These are phyloP conservation scores for Bertia moriformis DNA, from an alignment of 2,329 filamentous ascomycete genomes.

Conservation along the genomic window DNA sequence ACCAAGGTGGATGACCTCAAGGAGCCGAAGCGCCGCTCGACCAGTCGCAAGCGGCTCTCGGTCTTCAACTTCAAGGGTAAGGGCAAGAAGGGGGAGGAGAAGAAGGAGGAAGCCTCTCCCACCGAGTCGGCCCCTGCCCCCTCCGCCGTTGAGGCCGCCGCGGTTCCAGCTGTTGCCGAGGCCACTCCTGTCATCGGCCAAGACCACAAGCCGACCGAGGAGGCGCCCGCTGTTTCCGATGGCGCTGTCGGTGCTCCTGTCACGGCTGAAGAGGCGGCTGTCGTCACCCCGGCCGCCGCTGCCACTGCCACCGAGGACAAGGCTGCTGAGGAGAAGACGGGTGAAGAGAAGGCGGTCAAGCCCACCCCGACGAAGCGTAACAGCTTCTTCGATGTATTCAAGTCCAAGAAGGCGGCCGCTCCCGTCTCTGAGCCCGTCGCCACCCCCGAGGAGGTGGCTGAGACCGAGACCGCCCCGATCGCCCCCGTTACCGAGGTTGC, in stretches of 20 bases:
- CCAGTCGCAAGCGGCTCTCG: conserved; percentile 6
- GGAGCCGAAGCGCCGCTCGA: conserved; percentile 11
- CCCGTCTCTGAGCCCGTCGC: background rate
- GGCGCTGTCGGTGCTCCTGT: no score
- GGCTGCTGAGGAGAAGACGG: conserved; percentile 7
- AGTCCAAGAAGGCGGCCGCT: background rate
- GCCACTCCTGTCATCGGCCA: background rate
- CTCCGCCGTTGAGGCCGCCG: background rate
- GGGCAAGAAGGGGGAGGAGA: conserved; percentile 7
- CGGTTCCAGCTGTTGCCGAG: background rate
- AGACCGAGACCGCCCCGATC: no score
- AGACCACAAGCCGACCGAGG: background rate
- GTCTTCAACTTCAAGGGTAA: conserved; percentile 6
- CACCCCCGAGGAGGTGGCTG: conserved; percentile 1
- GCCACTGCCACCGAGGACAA: no score
- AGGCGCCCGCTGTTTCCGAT: no score
- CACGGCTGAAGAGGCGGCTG: no score
- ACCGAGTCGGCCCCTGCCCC: background rate
- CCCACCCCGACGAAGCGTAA: background rate
- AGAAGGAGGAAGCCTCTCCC: background rate
- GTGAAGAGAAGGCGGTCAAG: conserved; percentile 3
- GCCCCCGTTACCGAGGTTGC: background rate
- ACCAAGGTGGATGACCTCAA: conserved; percentile 8
- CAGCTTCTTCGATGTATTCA: background rate
- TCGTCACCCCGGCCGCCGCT: no score